Base-by-base conservation (phyloP, 805 yeast genomes). In the Barnettozyma wickerhamii region DNA sequence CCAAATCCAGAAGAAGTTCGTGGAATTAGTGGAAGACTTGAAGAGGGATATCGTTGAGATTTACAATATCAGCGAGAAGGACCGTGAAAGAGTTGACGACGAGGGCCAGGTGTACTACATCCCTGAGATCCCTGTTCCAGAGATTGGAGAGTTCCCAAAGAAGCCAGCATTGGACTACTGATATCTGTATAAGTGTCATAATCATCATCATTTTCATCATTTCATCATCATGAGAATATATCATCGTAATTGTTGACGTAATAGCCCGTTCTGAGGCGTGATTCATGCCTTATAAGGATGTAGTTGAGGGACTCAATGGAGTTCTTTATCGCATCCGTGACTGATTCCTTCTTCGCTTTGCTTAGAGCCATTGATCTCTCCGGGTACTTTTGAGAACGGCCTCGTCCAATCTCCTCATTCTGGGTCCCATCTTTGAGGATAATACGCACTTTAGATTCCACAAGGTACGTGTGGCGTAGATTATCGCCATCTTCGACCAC, bases 51-150 rank as follows among this genome's bases (percentile, higher is more conserved):
- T 84, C 20, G 74, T 60, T 14, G 97, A 90, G 61, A 85, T 93
- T 19, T 91, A 84, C 65, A 68, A 74, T 34, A 79, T 89, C 60
- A 81, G 85, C 49, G 96, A 88, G 52, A 77, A 77, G 50, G 96
- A 90, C 53, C 74, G 96, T 51, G 95, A 88, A 63, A 77, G 98
- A 62, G 65, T 84, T 42, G 91, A 90, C 59, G 97, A 90, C 30
- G 77, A 86, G 46, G 98, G 98, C 2, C 81, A 84, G 48, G 75
- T 86, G 10, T 91, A 87, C 53, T 70, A 77, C 46, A 72, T 86
- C 26, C 86, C 85, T 9, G 91, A 80, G 58, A 82, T 83, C 30
- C 88, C 91, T 1, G 69, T 71, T 19, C 96, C 96, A 1, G 62
- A 52, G 10, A 74, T 87, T 45, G 68, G 68, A 32, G 82, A 74